Evolutionary conservation across 116 monocot genomes (phyloP), one percentile per base, ranked within the genome.

Genomic region (Posidonia oceanica): DNA sequence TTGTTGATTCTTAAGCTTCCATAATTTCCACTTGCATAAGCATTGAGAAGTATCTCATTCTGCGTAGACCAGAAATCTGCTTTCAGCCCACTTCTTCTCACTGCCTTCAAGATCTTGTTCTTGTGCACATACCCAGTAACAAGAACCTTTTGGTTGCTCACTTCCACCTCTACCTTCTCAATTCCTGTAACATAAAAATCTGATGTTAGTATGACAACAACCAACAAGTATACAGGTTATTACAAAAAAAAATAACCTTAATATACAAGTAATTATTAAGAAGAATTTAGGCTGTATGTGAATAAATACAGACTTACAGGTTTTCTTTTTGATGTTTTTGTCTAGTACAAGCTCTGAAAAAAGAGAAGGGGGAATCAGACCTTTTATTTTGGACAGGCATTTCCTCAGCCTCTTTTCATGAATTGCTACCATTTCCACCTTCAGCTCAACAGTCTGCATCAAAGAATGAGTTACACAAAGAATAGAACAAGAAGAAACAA

Each of bases 391-490:
- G 74, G 94, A 94, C 70, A 94, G 83, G 75, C 90, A 89, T 80
- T 71, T 87, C 59, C 89, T 83, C 42, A 89, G 66, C 62, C 85
- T 89, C 85, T 89, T 94, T 81, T 94, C 94, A 78, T 94, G 94
- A 67, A 94, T 67, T 58, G 94, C 86, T 59, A 94, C 85, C 94
- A 94, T 85, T 54, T 94, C 94, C 69, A 94, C 94, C 77, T 89
- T 93, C 74, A 93, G 75, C 71, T 89, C 93, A 59, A 89, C 80
- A 21, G 81, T 81, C 93, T 93, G 80, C 79, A 68, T 62, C 6
- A 10, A n/a, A n/a, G 6, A 3, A 36, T 37, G 14, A 23, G 66
- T 66, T 44, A 42, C 7, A 22, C 17, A 23, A 68, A 44, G 20
- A 5, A 52, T 20, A 42, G 21, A 66, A 67, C 14, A 18, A 22